Conservation (phyloP, 352 stramenopile species). For the Phytophthora pseudosyringae region DNA sequence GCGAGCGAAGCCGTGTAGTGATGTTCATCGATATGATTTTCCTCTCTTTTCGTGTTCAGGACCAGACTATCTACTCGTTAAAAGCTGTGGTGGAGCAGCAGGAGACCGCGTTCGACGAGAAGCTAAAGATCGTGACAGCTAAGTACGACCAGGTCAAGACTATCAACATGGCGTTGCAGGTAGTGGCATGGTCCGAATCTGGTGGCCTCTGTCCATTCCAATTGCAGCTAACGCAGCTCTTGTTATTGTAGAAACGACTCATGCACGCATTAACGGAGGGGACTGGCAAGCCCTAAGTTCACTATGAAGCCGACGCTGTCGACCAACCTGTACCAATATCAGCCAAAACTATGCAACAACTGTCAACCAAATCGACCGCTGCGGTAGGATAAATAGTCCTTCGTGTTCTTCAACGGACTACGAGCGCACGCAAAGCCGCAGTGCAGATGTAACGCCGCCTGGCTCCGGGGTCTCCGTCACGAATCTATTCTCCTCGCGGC, state of each 20-base stretch:
- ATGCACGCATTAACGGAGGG: conserved; percentile 56
- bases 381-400: conserved; percentile 43
- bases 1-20: neutral
- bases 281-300: conserved; percentile 28
- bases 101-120: conserved; percentile 70
- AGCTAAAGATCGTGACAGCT: conserved; percentile 63
- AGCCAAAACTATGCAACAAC: conserved; percentile 5
- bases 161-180: conserved; percentile 83
- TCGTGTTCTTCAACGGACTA: conserved; percentile 40
- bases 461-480: neutral
- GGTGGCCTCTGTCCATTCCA: neutral
- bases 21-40: neutral
- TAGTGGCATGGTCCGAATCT: conserved; percentile 21
- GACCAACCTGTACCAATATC: conserved; percentile 20
- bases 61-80: conserved; percentile 69
- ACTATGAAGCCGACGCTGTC: neutral
- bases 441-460: conserved; percentile 6
- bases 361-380: conserved; percentile 8
- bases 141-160: conserved; percentile 86
- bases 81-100: conserved; percentile 76
- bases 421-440: conserved; percentile 12
- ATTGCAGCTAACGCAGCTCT: neutral
- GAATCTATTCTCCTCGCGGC: conserved; percentile 14
- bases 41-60: conserved; percentile 35
- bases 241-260: conserved; percentile 54